These are phyloP conservation scores for Phytophthora constricta DNA, from an alignment of 352 stramenopile species.

Conservation along the genomic window DNA sequence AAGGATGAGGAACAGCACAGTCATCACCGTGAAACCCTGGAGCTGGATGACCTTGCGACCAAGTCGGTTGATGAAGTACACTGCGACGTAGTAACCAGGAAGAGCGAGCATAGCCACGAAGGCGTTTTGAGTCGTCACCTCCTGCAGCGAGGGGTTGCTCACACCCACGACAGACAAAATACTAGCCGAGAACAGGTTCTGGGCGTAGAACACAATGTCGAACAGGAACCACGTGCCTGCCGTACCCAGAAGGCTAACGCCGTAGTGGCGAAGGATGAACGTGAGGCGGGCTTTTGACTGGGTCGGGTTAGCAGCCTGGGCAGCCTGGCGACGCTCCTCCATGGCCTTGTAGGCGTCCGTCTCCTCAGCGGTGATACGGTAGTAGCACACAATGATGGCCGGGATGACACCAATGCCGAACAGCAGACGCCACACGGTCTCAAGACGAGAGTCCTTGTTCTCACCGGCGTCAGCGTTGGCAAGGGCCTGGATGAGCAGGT, in stretches of 20 bases:
- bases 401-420: conserved; percentile 71
- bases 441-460: conserved; percentile 49
- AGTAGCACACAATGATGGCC: conserved; percentile 70
- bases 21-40: conserved; percentile 76
- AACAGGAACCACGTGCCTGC: conserved; percentile 88
- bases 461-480: conserved; percentile 45
- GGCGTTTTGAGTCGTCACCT: conserved; percentile 62
- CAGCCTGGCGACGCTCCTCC: conserved; percentile 29
- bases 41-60: conserved; percentile 80
- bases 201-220: conserved; percentile 84
- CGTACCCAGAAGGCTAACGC: conserved; percentile 60
- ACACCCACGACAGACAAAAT: conserved; percentile 70
- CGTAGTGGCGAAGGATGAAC: conserved; percentile 64
- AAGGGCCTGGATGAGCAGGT: conserved; percentile 59
- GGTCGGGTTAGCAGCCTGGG: conserved; percentile 7
- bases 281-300: conserved; percentile 18
- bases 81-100: conserved; percentile 81
- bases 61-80: conserved; percentile 75
- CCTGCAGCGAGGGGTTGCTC: conserved; percentile 53
- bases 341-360: conserved; percentile 51
- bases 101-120: conserved; percentile 77
- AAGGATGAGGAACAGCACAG: conserved; percentile 65
- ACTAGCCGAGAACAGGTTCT: conserved; percentile 80
- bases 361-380: conserved; percentile 65
- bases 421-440: conserved; percentile 73